Conservation (phyloP, 371 early-diverging fungal genomes). For the Mortierella sp. region DNA sequence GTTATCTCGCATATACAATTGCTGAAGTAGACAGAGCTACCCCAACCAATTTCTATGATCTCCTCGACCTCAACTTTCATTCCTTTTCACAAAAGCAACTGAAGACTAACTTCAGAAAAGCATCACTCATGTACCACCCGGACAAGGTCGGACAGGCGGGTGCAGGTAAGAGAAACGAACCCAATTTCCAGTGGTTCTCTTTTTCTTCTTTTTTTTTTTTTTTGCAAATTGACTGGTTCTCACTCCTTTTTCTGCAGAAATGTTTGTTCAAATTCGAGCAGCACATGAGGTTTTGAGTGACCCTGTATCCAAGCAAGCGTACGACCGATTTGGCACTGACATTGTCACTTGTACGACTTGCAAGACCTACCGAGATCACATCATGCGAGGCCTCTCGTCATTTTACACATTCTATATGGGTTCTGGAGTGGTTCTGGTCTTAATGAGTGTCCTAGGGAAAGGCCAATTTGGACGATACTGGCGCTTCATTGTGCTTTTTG, state of each 20-base stretch:
- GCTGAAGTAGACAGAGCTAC: conserved; percentile 61
- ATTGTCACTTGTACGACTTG: conserved; percentile 60
- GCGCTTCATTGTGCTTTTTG: conserved; percentile 64
- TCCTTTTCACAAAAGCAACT: conserved; percentile 63
- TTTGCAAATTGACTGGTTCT: not conserved
- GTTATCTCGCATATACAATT: conserved; percentile 66
- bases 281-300: conserved; percentile 77
- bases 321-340: conserved; percentile 70
- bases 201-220: not conserved
- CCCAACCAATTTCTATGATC: conserved; percentile 61
- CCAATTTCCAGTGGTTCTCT: not conserved
- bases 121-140: conserved; percentile 77
- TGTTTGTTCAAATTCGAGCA: conserved; percentile 66
- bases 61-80: conserved; percentile 55
- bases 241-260: conserved; percentile 22
- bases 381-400: conserved; percentile 41
- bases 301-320: conserved; percentile 64
- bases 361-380: conserved; percentile 61
- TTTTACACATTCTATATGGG: conserved; percentile 63
- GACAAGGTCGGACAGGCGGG: conserved; percentile 62
- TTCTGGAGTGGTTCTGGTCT: conserved; percentile 57
- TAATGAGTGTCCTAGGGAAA: conserved; percentile 66
- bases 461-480: conserved; percentile 72
- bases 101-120: conserved; percentile 64
- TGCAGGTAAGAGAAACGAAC: conserved; percentile 29